Percentiles rank a stretch among this genome's conserved stretches.
Evolutionary conservation across 805 yeast genomes (phyloP).

Genomic region (Wickerhamiella azyma): DNA sequence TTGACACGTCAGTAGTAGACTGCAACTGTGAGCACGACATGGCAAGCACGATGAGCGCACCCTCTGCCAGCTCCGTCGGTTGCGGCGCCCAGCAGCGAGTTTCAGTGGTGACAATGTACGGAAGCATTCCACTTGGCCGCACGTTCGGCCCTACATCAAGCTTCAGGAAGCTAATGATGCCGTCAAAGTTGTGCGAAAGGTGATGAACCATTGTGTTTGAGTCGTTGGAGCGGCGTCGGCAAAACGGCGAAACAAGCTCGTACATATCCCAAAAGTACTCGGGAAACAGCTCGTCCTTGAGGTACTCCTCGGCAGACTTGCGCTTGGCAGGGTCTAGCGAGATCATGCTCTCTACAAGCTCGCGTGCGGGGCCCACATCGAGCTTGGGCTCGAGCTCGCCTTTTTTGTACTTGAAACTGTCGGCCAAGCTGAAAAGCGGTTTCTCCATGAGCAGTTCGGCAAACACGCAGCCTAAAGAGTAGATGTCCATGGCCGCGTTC

Average conservation of each 20-base stretch:
- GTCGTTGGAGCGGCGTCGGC: conserved; percentile 24
- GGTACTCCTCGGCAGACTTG: conserved; percentile 38
- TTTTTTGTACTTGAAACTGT: conserved; percentile 66
- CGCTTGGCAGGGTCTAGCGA: conserved; percentile 48
- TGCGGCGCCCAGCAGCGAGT: conserved; percentile 6
- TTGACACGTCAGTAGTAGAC: conserved; percentile 44
- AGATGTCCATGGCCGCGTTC: conserved; percentile 60
- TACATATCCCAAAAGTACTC: conserved; percentile 39
- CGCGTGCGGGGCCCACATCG: conserved; percentile 40
- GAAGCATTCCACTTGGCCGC: conserved; percentile 8
- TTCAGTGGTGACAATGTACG: conserved; percentile 12
- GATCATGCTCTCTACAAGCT: conserved; percentile 51
- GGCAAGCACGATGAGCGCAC: conserved; percentile 45
- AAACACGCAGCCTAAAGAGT: conserved; percentile 52
- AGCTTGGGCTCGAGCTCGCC: conserved; percentile 55
- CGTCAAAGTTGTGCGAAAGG: conserved; percentile 24
- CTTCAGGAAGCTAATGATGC: neutral
- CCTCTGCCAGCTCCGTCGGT: conserved; percentile 13
- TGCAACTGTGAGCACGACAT: conserved; percentile 46
- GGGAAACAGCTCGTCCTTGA: conserved; percentile 46
- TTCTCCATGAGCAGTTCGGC: conserved; percentile 86
- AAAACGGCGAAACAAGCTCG: conserved; percentile 14
- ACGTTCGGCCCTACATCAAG: conserved; percentile 6
- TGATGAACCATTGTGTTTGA: conserved; percentile 47
- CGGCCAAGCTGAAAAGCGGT: conserved; percentile 69